Evolutionary conservation across 1,139 yeast species (phyloP).

Genomic region (Nakaseomyces uthaithaninus): DNA sequence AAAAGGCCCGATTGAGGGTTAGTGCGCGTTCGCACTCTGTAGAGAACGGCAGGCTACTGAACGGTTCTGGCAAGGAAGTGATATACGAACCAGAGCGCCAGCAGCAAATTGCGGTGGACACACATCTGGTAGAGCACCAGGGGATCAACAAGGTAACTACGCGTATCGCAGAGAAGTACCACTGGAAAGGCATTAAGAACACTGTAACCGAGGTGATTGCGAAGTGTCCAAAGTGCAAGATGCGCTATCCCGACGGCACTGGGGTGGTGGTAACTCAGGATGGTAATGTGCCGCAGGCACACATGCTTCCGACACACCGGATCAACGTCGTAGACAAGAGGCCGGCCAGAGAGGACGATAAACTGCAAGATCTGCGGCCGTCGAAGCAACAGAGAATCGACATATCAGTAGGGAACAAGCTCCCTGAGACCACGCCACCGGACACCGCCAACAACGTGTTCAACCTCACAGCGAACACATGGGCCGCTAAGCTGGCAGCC

Average conservation of each 20-base stretch:
- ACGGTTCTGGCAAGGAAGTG: slow-evolving; percentile 72
- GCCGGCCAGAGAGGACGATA: slow-evolving; percentile 3
- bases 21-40: slow-evolving; percentile 72
- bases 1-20: slow-evolving; percentile 75
- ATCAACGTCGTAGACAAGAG: slow-evolving; percentile 11
- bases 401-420: neutral
- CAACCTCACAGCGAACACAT: slow-evolving; percentile 1
- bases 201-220: slow-evolving; percentile 76
- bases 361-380: slow-evolving; percentile 1
- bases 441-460: neutral
- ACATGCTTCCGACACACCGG: slow-evolving; percentile 22
- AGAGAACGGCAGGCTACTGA: slow-evolving; percentile 61
- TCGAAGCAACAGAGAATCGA: slow-evolving; percentile 3
- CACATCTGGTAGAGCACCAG: slow-evolving; percentile 63
- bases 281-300: slow-evolving; percentile 26
- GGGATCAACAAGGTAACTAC: slow-evolving; percentile 91
- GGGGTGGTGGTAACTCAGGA: slow-evolving; percentile 26
- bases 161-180: slow-evolving; percentile 66
- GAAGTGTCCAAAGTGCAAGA: slow-evolving; percentile 68
- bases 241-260: slow-evolving; percentile 31
- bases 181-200: slow-evolving; percentile 86
- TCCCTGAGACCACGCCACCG: slow-evolving; percentile 13
- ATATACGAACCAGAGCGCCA: slow-evolving; percentile 69
- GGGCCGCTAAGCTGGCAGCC: slow-evolving; percentile 19
- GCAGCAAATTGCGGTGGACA: slow-evolving; percentile 61